Evolutionary conservation across 306 rosid species (phyloP), one percentile per base, ranked within the genome.

Genomic region (Sechiopsis laciniata): DNA sequence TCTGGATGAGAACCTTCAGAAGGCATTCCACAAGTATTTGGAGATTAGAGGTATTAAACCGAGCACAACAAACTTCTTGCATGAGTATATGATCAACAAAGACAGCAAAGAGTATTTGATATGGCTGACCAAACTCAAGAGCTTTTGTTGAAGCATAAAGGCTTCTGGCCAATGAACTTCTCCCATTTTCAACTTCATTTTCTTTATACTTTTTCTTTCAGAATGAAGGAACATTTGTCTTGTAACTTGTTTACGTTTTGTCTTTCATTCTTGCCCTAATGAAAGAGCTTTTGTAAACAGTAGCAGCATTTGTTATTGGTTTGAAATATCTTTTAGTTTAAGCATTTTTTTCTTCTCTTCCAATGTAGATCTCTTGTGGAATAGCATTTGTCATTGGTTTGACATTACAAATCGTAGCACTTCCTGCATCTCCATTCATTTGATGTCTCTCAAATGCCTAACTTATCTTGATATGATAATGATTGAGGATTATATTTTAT

Each of bases 31-130:
- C 65, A 94, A 69, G 84, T 94, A 86, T 74, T 86, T 94, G 63
- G 92, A 89, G 87, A 88, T 94, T 14, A 91, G 99, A 77, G 99
- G 97, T 72, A 89, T 94, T 80, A 91, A 84, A 71, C 95, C 97
- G 6, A 86, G 91, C 87, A 85, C 96, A 60, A 84, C 89, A 52
- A 84, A 86, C 72, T 90, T 89, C 84, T 80, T 94, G 85, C 99
- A 94, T 15, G 95, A 89, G 91, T 94, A 88, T 87, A 94, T 94
- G 99, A 88, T 89, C 85, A 85, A 89, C 88, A 94, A 91, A 76
- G 96, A 94, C 74, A 84, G 95, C 68, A 91, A 71, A 76, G 99
- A 94, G 77, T 87, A 86, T 82, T 81, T 85, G 82, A 69, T 74
- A 21, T 94, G 99, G 99, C 61, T 91, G 87, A 78, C 84, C 35